These are phyloP conservation scores for Vicia sativa DNA, from an alignment of 306 rosid genomes.

Conservation along the genomic window DNA sequence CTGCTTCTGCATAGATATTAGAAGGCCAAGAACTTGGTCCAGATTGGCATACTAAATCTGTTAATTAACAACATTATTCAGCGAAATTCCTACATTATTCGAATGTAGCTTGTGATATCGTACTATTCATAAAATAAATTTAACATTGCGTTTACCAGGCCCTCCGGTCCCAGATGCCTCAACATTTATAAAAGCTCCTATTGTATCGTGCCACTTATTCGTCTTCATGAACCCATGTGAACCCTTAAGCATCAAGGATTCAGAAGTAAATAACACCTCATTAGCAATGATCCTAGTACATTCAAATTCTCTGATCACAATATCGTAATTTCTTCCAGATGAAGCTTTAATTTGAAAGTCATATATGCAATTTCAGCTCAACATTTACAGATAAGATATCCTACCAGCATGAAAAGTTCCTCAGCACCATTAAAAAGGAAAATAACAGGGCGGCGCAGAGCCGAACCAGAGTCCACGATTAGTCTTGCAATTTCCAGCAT, in stretches of 20 bases:
- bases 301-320: constrained; percentile 23
- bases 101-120: constrained; percentile 29
- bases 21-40: constrained; percentile 99
- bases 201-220: constrained; percentile 80
- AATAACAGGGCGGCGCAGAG: constrained; percentile 75
- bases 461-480: constrained; percentile 83
- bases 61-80: constrained; percentile 33
- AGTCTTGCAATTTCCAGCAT: constrained; percentile 90
- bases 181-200: constrained; percentile 91
- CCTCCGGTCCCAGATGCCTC: constrained; percentile 97
- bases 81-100: constrained; percentile 30
- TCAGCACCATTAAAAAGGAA: constrained; percentile 99
- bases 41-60: constrained; percentile 98
- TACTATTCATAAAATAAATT: neutral
- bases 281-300: constrained; percentile 34
- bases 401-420: constrained; percentile 97
- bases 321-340: constrained; percentile 13
- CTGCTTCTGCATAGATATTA: constrained; percentile 80
- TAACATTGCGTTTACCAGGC: constrained; percentile 59
- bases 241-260: constrained; percentile 58
- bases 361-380: constrained; percentile 32
- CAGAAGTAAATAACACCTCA: constrained; percentile 31
- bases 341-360: constrained; percentile 12
- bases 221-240: constrained; percentile 97
- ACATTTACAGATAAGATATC: constrained; percentile 37